These are phyloP conservation scores for Calonectria leucothoes DNA, from an alignment of 2,329 filamentous ascomycete genomes.

Conservation along the genomic window DNA sequence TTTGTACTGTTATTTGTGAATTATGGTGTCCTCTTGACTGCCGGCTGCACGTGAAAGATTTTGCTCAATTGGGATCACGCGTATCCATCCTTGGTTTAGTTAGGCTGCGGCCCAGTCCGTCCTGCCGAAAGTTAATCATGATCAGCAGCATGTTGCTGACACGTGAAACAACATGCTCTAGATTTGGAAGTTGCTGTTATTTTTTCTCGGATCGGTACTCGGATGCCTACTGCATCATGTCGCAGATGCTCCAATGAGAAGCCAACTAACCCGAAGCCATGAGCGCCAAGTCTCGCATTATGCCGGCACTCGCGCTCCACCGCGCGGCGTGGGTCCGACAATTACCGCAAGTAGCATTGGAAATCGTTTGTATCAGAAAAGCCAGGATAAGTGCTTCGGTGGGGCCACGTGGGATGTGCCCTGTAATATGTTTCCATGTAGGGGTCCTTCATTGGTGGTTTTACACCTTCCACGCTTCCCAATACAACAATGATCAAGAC, in stretches of 20 bases:
- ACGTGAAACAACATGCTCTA: not conserved
- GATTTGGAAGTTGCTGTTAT: too few relatives aligned
- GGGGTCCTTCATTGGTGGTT: not conserved
- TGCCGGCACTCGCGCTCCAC: not conserved
- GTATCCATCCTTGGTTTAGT: not conserved
- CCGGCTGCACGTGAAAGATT: not conserved
- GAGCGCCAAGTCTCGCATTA: not conserved
- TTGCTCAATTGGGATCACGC: not conserved
- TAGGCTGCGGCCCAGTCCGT: not conserved
- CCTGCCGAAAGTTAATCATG: not conserved
- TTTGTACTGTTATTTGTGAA: too few relatives aligned
- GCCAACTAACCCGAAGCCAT: not conserved
- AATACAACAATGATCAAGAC: not conserved
- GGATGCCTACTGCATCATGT: not conserved
- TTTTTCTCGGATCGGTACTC: too few relatives aligned
- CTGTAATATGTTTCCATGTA: not conserved
- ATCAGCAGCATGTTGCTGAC: not conserved
- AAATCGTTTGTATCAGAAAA: not conserved
- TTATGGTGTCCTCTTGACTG: not conserved
- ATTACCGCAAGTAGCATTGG: not conserved
- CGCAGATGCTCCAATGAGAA: not conserved
- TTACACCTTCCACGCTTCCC: not conserved
- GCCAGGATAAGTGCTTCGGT: not conserved
- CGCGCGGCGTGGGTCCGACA: not conserved
- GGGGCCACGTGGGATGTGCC: not conserved